Base-by-base conservation (phyloP, 1,284 basidiomycete species). In the Ustilago crameri region DNA sequence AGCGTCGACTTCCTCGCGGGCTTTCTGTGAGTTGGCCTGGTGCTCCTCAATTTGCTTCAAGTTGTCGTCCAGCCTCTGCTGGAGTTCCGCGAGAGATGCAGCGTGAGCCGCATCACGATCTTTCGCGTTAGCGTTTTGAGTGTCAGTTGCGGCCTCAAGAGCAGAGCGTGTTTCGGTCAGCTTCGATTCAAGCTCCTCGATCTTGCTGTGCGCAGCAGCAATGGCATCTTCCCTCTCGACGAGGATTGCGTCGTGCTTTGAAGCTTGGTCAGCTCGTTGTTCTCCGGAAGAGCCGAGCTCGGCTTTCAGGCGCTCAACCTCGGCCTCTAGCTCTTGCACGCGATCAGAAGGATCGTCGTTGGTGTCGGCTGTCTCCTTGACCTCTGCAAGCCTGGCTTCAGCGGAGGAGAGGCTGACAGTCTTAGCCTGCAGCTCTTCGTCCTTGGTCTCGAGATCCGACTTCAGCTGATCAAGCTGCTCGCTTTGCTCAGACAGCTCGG, bases 361-460 rank as follows among this genome's bases (percentile, higher is more conserved):
- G 15, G 35, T 32, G 15, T 46, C n/a, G 17, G 44, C 46, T 14
- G 27, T 17, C 4, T 52, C 59, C 23, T 63, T 53, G 0, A 51
- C 47, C 26, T 51, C 56, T 4, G 54, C 41, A 15, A 70, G 47
- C 37, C 64, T 69, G 45, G 75, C 75, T 17, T 75, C 73, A 44
- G 69, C 73, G 4, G 61, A 68, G 18, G 61, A 62, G n/a, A 76
- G 59, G 20, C 62, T 66, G 37, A 68, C 58, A 5, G 66, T 74
- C 49, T 70, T 71, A 53, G 62, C 58, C 47, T 74, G 71, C 20
- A 76, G 67, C 52, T 72, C 69, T 27, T 60, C 63, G 32, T 75
- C 73, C 48, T 75, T 73, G 42, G 62, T 47, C 47, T 75, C 73
- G 37, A 75, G 70, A 9, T 75, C 75, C 22, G 51, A 46, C 42